Base-by-base conservation (phyloP, 202 grass and related monocot species). In the Zoysia matrella region DNA sequence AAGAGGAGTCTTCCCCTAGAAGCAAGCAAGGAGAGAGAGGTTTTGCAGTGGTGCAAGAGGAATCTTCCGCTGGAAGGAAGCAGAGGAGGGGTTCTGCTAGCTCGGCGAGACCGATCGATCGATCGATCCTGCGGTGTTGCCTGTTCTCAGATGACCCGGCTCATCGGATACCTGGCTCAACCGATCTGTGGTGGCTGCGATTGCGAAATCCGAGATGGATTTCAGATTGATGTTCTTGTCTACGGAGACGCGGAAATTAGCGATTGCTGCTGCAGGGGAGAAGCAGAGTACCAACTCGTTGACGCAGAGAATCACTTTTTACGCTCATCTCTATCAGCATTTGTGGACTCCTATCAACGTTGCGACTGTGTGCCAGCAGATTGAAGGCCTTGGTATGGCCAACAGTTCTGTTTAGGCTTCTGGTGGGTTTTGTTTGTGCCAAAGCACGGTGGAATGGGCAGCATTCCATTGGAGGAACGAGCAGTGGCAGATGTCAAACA, bases 31-130 rank as follows among this genome's bases (percentile, higher is more conserved):
- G 7, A 8, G 4, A 47, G 11, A 4, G 82, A 47, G 45, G 45
- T 47, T 47, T 3, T 5, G 15, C 5, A 16, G 55, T 18, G 56
- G 22, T 69, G 36, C 36, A 44, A 60, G 69, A 51, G 42, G 52
- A 69, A 73, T 39, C 43, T 57, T 69, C 14, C 49, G 5, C 72
- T 77, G 6, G 72, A 71, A 87, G 73, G 73, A 77, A 77, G 67
- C 67, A 67, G 40, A 43, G 11, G 6, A 66, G 7, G 7, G 80
- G 8, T 16, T 39, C 8, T 0, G 3, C 30, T 6, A 22, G 22
- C 22, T 22, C 0, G 0, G 2, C 3, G 14, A 67, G 63, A 46
- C 4, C 0, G 22, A 56, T 44, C 10, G 18, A 54, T 49, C 71
- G 55, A 18, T 58, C 67, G 22, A 22, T 22, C 22, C 22, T 43